Evolutionary conservation across 306 rosid species (phyloP).

Genomic region (Morella rubra): DNA sequence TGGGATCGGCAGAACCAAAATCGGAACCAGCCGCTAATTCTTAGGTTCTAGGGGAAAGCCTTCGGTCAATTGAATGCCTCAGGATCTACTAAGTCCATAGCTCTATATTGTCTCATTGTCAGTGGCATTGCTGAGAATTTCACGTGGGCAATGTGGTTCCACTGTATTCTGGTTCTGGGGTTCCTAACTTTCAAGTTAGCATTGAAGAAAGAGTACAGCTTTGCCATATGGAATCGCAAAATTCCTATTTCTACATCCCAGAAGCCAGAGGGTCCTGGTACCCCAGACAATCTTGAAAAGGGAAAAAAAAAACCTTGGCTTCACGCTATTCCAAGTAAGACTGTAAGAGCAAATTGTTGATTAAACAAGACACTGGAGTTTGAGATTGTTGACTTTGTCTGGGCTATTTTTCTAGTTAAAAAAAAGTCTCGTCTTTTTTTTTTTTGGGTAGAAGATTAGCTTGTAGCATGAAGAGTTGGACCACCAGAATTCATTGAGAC

Average conservation of each 20-base stretch:
- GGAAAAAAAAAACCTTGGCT: too few relatives aligned
- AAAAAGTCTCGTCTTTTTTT: too few relatives aligned
- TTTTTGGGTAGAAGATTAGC: too few relatives aligned
- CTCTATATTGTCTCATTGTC: slow-evolving; percentile 6
- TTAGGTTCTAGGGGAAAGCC: slow-evolving; percentile 27
- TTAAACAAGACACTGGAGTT: too few relatives aligned
- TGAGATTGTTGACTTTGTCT: too few relatives aligned
- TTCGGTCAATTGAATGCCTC: slow-evolving; percentile 10
- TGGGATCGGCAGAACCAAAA: slow-evolving; percentile 58
- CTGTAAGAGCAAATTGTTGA: too few relatives aligned
- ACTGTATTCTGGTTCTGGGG: slow-evolving; percentile 24
- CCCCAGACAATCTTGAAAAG: too few relatives aligned
- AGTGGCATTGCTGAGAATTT: slow-evolving; percentile 8
- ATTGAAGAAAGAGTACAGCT: not conserved
- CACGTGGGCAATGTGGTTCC: slow-evolving; percentile 13
- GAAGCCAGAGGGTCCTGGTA: too few relatives aligned
- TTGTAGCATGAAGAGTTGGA: too few relatives aligned
- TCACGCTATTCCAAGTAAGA: too few relatives aligned
- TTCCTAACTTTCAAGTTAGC: slow-evolving; percentile 14
- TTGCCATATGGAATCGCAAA: slow-evolving; percentile 17
- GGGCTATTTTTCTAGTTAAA: too few relatives aligned
- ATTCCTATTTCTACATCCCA: slow-evolving; percentile 5
- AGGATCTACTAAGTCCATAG: slow-evolving; percentile 27
- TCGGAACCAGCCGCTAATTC: slow-evolving; percentile 45
- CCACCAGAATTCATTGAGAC: too few relatives aligned